Evolutionary conservation across 2,329 filamentous ascomycete genomes (phyloP), one percentile per base, ranked within the genome.

Genomic region (Penicillium olsonii): DNA sequence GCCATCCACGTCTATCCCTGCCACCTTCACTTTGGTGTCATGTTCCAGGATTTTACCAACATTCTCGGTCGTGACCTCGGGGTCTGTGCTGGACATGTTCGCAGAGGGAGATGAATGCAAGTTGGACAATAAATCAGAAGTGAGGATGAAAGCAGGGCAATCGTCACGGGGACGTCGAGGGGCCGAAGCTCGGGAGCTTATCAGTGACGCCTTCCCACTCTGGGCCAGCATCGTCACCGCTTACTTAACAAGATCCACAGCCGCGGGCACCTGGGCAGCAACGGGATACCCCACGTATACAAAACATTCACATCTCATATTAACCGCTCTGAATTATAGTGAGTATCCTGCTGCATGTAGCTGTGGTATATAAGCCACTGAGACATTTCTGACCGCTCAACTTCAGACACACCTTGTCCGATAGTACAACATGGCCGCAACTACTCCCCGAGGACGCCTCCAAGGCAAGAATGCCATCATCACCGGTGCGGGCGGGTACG

Each of bases 1-100:
- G 43, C 91, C 91, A 67, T 96, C 91, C 50, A 92, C 87, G 68
- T 96, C 91, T 54, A 94, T 74, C 34, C 91, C 92, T 9, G 89
- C 91, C 34, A 96, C 82, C 72, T 96, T 96, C 73, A 96, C 88
- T 64, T 87, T 85, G 42, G 75, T 80, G 71, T 96, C 91, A 66
- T 86, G 63, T 57, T 81, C 75, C 53, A 94, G 84, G 43, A 92
- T 72, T 47, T 80, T 69, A 18, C 85, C 79, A 50, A 95, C 79
- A 55, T 82, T 78, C 42, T 86, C 82, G 56, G 79, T 69, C 19
- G 87, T 91, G 37, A 70, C 54, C 45, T 62, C 48, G 31, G 48
- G 10, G 37, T 43, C 47, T 19, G 55, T 27, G 43, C 14, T 39
- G 18, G 43, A 48, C 55, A 59, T 59, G n/a, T 18, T 35, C 18